These are phyloP conservation scores for Kurtzmaniella quercitrusa DNA, from an alignment of 1,139 yeast genomes.

Conservation along the genomic window DNA sequence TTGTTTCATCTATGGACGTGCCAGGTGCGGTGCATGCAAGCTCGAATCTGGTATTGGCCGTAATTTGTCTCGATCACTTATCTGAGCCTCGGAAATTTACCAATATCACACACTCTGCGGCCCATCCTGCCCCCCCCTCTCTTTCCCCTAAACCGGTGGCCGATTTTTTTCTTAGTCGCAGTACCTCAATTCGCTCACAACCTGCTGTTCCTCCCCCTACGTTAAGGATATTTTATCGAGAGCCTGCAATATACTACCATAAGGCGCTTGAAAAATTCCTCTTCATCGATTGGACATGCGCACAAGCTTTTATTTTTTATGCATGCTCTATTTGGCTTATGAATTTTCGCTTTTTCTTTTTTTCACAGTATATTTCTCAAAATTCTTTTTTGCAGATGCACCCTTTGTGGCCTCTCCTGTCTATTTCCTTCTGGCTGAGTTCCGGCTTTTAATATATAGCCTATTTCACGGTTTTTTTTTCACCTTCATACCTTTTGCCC, in stretches of 20 bases:
- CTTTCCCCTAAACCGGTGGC: too few relatives aligned
- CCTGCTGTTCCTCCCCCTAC: background rate
- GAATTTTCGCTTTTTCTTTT: background rate
- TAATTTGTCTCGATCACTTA: background rate
- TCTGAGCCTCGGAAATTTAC: background rate
- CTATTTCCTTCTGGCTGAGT: background rate
- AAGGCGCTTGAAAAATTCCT: too few relatives aligned
- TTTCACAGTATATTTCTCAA: background rate
- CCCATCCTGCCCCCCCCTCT: too few relatives aligned
- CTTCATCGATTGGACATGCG: background rate
- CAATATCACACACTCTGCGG: too few relatives aligned
- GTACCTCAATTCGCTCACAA: too few relatives aligned
- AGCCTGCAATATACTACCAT: too few relatives aligned
- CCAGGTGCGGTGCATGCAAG: too few relatives aligned
- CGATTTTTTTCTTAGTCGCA: too few relatives aligned
- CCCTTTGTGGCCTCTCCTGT: background rate
- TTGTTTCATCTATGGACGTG: too few relatives aligned
- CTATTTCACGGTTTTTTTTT: background rate
- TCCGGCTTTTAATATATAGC: background rate
- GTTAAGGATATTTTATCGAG: too few relatives aligned
- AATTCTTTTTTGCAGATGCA: background rate
- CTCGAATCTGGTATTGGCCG: too few relatives aligned
- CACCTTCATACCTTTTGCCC: background rate
- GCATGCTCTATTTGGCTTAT: background rate
- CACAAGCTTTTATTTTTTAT: background rate